A percentile compares a stretch with the other conserved stretches of the same genome.
Conservation (phyloP, 805 yeast species). For the Ogataea angusta region DNA sequence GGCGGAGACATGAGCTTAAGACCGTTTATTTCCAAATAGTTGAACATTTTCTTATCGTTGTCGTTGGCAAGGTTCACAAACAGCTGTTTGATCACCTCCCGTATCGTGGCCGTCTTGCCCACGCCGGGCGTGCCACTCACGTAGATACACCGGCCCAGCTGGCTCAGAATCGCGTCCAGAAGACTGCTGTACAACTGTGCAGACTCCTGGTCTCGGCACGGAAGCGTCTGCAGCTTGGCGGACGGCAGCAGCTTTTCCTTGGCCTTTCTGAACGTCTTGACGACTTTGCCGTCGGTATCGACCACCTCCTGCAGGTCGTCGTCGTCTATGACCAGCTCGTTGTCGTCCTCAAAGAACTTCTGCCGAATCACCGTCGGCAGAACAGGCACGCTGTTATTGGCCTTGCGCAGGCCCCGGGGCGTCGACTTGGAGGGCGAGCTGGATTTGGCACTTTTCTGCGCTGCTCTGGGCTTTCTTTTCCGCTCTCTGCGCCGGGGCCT, state of each 20-base stretch:
- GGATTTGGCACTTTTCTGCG: not conserved
- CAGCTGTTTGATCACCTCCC: constrained; percentile 78
- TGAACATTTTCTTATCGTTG: constrained; percentile 41
- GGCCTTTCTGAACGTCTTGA: constrained; percentile 34
- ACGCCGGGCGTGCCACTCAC: constrained; percentile 98
- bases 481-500: not conserved
- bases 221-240: constrained; percentile 50
- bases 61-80: constrained; percentile 29
- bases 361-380: constrained; percentile 17
- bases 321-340: constrained; percentile 19
- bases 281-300: constrained; percentile 17
- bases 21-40: constrained; percentile 86
- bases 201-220: constrained; percentile 86
- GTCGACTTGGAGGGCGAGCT: constrained; percentile 4
- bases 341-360: constrained; percentile 17
- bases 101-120: constrained; percentile 91
- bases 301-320: constrained; percentile 14
- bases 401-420: constrained; percentile 2
- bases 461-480: not conserved
- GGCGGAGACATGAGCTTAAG: constrained; percentile 77
- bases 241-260: constrained; percentile 38
- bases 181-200: constrained; percentile 63
- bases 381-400: constrained; percentile 7
- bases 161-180: constrained; percentile 66
- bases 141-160: constrained; percentile 80